Percentiles rank a stretch among this genome's conserved stretches.
Evolutionary conservation across 2,329 filamentous ascomycete genomes (phyloP).

Genomic region (Aspergillus quadrilineatus): DNA sequence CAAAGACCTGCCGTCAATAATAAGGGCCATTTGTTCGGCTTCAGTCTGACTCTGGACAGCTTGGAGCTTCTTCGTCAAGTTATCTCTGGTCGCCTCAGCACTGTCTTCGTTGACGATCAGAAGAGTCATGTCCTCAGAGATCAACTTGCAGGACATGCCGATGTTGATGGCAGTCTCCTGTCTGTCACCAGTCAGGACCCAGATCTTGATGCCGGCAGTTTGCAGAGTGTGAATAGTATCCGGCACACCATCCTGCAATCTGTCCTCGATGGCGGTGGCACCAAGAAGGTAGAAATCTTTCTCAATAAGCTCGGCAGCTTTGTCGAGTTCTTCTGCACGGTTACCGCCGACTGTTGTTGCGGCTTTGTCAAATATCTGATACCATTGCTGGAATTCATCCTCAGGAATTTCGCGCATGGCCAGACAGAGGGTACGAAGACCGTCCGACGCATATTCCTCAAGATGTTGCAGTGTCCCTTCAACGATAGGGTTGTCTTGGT

Average conservation of each 20-base stretch:
- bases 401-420: constrained; percentile 93
- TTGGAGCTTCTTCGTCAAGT: constrained; percentile 88
- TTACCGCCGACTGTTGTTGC: constrained; percentile 88
- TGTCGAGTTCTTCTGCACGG: constrained; percentile 91
- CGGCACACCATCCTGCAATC: constrained; percentile 92
- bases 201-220: constrained; percentile 95
- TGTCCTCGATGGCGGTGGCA: constrained; percentile 95
- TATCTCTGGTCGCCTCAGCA: constrained; percentile 75
- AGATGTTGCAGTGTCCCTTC: constrained; percentile 89
- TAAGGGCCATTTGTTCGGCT: constrained; percentile 80
- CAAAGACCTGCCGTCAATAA: constrained; percentile 95
- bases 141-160: constrained; percentile 98
- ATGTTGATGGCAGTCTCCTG: constrained; percentile 99
- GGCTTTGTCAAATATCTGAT: constrained; percentile 79
- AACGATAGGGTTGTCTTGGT: constrained; percentile 77
- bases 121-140: constrained; percentile 98
- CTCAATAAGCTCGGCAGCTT: constrained; percentile 93
- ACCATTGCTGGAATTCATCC: constrained; percentile 85
- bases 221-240: constrained; percentile 98
- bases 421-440: constrained; percentile 88
- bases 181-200: constrained; percentile 95
- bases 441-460: constrained; percentile 98
- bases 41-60: constrained; percentile 77
- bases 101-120: constrained; percentile 93
- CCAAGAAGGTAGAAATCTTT: constrained; percentile 87